Evolutionary conservation across 495 filamentous ascomycete genomes (phyloP).

Genomic region (Neurospora sp.): DNA sequence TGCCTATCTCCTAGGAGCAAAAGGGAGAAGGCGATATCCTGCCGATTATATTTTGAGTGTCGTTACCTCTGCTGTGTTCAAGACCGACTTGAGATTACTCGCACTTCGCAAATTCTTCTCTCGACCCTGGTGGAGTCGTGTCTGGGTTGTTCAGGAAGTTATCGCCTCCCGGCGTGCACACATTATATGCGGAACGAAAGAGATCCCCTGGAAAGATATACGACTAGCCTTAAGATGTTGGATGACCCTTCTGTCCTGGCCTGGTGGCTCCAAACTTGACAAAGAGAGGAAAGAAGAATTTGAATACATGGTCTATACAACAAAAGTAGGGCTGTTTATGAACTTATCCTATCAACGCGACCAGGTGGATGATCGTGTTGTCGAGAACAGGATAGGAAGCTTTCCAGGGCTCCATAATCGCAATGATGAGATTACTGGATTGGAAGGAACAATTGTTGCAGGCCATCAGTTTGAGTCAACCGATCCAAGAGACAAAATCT

Average conservation of each 20-base stretch:
- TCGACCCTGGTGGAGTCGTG: not conserved
- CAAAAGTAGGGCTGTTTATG: not conserved
- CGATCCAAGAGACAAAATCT: not conserved
- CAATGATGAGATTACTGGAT: not conserved
- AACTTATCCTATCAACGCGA: not conserved
- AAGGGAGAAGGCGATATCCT: not conserved
- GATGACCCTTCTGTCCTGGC: no score
- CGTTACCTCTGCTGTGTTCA: not conserved
- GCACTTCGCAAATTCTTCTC: not conserved
- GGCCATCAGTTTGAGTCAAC: not conserved
- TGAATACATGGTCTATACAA: not conserved
- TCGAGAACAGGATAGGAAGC: not conserved
- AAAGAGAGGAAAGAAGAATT: not conserved
- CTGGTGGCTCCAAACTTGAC: not conserved
- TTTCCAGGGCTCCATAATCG: not conserved
- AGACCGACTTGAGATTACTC: not conserved
- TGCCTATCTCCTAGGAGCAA: not conserved
- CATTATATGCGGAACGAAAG: not conserved
- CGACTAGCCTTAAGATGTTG: not conserved
- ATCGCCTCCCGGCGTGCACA: not conserved
- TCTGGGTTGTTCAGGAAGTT: not conserved
- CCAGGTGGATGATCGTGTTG: not conserved
- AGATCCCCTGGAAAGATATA: not conserved
- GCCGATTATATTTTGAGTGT: not conserved
- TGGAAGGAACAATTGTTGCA: not conserved